These are phyloP conservation scores for Sphaerulina vaccinii DNA, from an alignment of 2,329 filamentous ascomycete species.

Conservation along the genomic window DNA sequence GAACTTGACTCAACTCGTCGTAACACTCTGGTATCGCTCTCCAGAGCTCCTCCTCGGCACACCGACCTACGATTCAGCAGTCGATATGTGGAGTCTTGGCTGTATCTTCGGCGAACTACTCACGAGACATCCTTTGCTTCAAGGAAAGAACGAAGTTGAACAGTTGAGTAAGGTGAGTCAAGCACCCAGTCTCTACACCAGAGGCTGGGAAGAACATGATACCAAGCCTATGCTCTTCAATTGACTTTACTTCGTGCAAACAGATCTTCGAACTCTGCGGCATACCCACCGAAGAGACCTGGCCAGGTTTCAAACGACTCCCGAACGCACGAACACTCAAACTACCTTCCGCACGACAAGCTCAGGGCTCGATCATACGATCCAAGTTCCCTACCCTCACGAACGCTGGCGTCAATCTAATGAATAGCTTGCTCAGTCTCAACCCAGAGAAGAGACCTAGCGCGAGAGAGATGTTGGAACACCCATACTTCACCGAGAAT, in stretches of 20 bases:
- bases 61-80: slow-evolving; percentile 67
- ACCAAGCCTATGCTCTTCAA: slow-evolving; percentile 7
- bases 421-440: slow-evolving; percentile 68
- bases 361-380: slow-evolving; percentile 57
- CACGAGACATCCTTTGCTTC: slow-evolving; percentile 76
- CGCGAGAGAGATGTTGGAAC: slow-evolving; percentile 70
- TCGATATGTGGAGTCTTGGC: slow-evolving; percentile 96
- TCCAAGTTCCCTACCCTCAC: slow-evolving; percentile 81
- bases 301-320: slow-evolving; percentile 82
- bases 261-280: slow-evolving; percentile 86
- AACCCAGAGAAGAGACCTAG: slow-evolving; percentile 71
- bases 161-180: slow-evolving; percentile 65
- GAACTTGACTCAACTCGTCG: slow-evolving; percentile 85
- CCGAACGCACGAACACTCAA: slow-evolving; percentile 81
- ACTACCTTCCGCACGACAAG: slow-evolving; percentile 50
- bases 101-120: slow-evolving; percentile 95
- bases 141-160: slow-evolving; percentile 89
- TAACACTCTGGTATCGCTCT: slow-evolving; percentile 94
- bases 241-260: slow-evolving; percentile 26
- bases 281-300: slow-evolving; percentile 75
- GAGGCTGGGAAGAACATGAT: slow-evolving; percentile 33
- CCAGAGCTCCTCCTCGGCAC: slow-evolving; percentile 87
- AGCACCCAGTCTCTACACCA: slow-evolving; percentile 24
- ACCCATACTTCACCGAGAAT: slow-evolving; percentile 87
- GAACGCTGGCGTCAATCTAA: slow-evolving; percentile 66